These are phyloP conservation scores for Pholiota conissans DNA, from an alignment of 768 basidiomycete species.

Conservation along the genomic window DNA sequence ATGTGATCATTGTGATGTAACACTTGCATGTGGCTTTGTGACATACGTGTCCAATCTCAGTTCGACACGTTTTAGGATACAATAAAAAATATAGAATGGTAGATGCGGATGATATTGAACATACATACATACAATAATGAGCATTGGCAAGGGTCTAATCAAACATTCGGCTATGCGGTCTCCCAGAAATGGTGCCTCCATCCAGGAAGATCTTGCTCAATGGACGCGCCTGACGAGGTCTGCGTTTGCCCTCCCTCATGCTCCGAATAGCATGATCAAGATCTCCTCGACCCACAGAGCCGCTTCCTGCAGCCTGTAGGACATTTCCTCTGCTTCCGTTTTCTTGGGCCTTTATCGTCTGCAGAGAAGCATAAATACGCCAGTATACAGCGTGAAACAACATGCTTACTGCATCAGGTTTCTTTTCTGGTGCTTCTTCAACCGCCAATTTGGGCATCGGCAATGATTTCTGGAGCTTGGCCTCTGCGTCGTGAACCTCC, in stretches of 20 bases:
- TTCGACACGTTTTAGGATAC: too few relatives aligned
- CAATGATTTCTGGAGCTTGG: slow-evolving; percentile 26
- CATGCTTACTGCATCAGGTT: slow-evolving; percentile 15
- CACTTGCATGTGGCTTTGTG: background rate
- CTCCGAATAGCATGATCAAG: slow-evolving; percentile 85
- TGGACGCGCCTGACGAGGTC: slow-evolving; percentile 50
- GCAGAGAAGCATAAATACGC: too few relatives aligned
- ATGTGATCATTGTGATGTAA: background rate
- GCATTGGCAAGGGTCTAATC: background rate
- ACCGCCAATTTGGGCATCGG: slow-evolving; percentile 25
- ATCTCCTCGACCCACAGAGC: slow-evolving; percentile 73
- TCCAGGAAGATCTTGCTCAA: slow-evolving; percentile 83
- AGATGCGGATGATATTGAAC: too few relatives aligned
- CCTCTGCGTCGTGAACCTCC: slow-evolving; percentile 58
- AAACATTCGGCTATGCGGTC: slow-evolving; percentile 17
- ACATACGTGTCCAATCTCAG: background rate
- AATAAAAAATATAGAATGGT: too few relatives aligned
- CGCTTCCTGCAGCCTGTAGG: slow-evolving; percentile 40
- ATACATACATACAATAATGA: too few relatives aligned
- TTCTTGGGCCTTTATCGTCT: slow-evolving; percentile 45
- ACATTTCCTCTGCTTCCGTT: slow-evolving; percentile 33
- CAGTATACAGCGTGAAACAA: too few relatives aligned
- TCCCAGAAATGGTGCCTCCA: slow-evolving; percentile 32
- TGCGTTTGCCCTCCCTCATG: slow-evolving; percentile 65
- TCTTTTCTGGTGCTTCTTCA: slow-evolving; percentile 23